These are phyloP conservation scores for Conoideocrella luteorostrata DNA, from an alignment of 2,329 filamentous ascomycete genomes.

Conservation along the genomic window DNA sequence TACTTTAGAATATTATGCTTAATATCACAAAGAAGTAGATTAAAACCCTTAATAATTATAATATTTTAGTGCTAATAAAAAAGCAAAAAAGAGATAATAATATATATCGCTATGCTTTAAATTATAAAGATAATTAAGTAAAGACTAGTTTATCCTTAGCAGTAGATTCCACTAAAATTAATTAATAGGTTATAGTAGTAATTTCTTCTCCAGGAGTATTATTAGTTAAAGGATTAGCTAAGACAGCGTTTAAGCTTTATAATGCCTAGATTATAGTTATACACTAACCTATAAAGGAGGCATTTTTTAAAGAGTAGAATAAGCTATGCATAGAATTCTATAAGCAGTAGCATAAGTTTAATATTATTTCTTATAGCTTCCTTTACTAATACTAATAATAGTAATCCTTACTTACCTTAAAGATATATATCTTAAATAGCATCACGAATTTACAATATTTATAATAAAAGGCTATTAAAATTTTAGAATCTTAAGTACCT, in stretches of 20 bases:
- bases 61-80: background rate
- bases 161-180: background rate
- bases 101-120: background rate
- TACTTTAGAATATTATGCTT: conserved; percentile 1
- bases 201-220: background rate
- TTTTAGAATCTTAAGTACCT: background rate
- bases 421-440: background rate
- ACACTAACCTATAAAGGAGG: background rate
- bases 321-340: background rate
- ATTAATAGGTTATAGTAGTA: background rate
- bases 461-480: background rate
- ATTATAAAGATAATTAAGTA: background rate
- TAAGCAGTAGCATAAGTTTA: background rate
- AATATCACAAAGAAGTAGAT: conserved; percentile 1
- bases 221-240: background rate
- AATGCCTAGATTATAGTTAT: background rate
- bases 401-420: background rate
- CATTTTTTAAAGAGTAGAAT: background rate
- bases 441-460: background rate
- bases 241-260: background rate
- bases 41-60: background rate
- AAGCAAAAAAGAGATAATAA: background rate
- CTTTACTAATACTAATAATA: background rate
- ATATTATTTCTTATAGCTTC: background rate
- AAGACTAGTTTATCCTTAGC: background rate